Evolutionary conservation across 129 eudicot genomes (phyloP), one percentile per base, ranked within the genome.

Genomic region (Escallonia herrerae): DNA sequence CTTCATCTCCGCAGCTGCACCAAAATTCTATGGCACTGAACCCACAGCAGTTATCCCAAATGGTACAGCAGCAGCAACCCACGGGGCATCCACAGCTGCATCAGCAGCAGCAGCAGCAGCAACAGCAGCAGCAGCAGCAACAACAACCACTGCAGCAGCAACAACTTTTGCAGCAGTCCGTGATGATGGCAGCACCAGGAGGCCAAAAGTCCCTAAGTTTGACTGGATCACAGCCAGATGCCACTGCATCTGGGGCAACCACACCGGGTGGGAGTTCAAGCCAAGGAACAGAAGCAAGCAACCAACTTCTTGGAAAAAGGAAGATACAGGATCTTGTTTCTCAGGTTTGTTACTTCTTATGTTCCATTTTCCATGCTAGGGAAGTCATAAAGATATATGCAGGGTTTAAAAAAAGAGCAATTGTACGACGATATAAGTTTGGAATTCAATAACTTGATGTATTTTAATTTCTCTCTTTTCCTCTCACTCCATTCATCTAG

Each of bases 251-350:
- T 4, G 96, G 96, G 51, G 72, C 95, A 15, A 87, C 97, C 56
- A 87, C 97, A 8, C 94, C 97, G 5, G 97, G 96, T 56, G 96
- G 97, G 57, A 91, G 97, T 73, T 91, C 97, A 44, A 91, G 95
- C 67, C 97, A 82, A 70, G 97, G 97, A 65, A 87, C 96, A 33
- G 96, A 87, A 64, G 96, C 95, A 37, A 87, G 86, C 82, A 91
- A 91, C 76, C 97, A 91, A 74, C 81, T 87, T 59, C 87, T 83
- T 42, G 97, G 97, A 73, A 91, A 91, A 80, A 76, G 97, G 77
- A 87, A 78, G 78, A 91, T 91, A 50, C 95, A 83, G 68, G 97
- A 87, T 75, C 65, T 91, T 72, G 95, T 83, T 65, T 80, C 97
- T 5, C 97, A 91, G 95, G 97, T 87, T 11, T 33, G 22, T 50